Percentiles rank a stretch among this genome's conserved stretches.
These are phyloP conservation scores for Talaromyces sp. DNA, from an alignment of 2,329 filamentous ascomycete genomes.

Conservation along the genomic window DNA sequence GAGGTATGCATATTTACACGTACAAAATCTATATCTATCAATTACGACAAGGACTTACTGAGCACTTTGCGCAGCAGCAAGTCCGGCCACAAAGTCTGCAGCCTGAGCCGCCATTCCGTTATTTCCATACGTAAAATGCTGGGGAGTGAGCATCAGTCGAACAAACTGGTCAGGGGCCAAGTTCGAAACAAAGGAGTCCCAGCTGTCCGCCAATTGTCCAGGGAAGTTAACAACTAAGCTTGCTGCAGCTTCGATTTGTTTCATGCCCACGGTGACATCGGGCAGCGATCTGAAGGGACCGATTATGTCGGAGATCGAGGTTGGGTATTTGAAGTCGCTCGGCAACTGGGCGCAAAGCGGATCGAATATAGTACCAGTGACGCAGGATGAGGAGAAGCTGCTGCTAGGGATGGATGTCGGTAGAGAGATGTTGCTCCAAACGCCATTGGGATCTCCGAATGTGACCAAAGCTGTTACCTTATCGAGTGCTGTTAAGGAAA, in stretches of 20 bases:
- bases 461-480: background rate
- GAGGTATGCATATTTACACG: background rate
- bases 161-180: background rate
- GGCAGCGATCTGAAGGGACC: background rate
- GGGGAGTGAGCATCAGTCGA: background rate
- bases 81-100: background rate
- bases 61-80: background rate
- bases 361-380: slow-evolving; percentile 1
- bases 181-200: background rate
- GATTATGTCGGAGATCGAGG: background rate
- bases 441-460: background rate
- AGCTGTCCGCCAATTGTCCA: background rate
- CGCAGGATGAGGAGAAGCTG: background rate
- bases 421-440: background rate
- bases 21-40: background rate
- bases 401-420: background rate
- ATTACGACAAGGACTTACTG: background rate
- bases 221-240: background rate
- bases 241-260: background rate
- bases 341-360: background rate
- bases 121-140: slow-evolving; percentile 1
- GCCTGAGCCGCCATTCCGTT: background rate
- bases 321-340: background rate
- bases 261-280: background rate
- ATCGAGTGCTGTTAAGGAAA: background rate